Evolutionary conservation across 768 basidiomycete species (phyloP).

Genomic region (Kwoniella newhampshirensis): DNA sequence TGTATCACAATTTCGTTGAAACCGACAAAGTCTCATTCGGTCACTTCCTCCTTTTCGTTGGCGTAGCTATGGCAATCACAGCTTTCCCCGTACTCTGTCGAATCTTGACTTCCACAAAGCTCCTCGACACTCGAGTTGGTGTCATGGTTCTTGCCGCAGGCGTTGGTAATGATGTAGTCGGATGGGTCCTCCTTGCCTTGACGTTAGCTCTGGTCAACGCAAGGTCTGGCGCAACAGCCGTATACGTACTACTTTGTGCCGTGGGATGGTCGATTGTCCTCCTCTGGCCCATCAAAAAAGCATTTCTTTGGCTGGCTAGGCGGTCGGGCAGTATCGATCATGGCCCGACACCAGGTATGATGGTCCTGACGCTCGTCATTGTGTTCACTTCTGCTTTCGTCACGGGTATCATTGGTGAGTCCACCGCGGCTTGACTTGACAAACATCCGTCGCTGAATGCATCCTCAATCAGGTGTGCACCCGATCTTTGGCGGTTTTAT

Average conservation of each 20-base stretch:
- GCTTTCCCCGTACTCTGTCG: constrained; percentile 62
- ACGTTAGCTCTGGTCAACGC: constrained; percentile 83
- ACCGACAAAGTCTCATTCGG: constrained; percentile 64
- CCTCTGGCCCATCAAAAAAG: constrained; percentile 65
- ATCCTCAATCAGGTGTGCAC: constrained; percentile 33
- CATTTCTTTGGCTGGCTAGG: constrained; percentile 66
- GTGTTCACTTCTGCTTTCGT: constrained; percentile 75
- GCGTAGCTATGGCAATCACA: constrained; percentile 69
- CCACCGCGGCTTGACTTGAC: constrained; percentile 3
- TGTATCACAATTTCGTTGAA: constrained; percentile 68
- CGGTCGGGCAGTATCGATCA: constrained; percentile 71
- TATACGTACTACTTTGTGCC: constrained; percentile 73
- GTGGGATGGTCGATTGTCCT: constrained; percentile 68
- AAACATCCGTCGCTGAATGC: constrained; percentile 7
- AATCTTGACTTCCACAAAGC: constrained; percentile 76
- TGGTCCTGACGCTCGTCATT: constrained; percentile 73
- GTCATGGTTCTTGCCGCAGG: constrained; percentile 78
- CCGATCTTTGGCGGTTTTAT: constrained; percentile 75
- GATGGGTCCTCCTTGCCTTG: constrained; percentile 80
- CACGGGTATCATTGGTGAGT: constrained; percentile 73
- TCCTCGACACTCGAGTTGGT: constrained; percentile 82
- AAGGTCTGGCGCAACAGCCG: constrained; percentile 67
- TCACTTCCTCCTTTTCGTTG: constrained; percentile 80
- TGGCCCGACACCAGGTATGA: constrained; percentile 71
- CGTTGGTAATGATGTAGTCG: constrained; percentile 75